Conservation (phyloP, 306 rosid genomes). For the Vigna trinervia region DNA sequence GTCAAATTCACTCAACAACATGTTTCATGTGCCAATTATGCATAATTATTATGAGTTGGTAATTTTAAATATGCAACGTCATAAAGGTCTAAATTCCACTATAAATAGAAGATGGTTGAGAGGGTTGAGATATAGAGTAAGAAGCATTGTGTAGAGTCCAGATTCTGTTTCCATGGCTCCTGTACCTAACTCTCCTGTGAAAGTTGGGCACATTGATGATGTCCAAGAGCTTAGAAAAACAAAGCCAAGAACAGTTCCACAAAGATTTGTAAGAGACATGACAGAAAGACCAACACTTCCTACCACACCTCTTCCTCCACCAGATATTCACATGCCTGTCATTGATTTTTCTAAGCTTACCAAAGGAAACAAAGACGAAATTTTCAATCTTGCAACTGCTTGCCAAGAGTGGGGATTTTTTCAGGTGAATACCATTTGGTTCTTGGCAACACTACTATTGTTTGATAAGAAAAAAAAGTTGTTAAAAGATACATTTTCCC, state of each 20-base stretch:
- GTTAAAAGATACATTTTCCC: no score
- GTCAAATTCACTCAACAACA: background rate
- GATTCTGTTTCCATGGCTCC: constrained; percentile 70
- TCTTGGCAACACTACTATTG: background rate
- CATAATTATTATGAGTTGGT: constrained; percentile 3
- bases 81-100: constrained; percentile 51
- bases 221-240: constrained; percentile 88
- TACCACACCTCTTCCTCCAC: constrained; percentile 44
- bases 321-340: constrained; percentile 66
- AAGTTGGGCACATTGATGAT: constrained; percentile 88
- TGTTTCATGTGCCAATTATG: constrained; percentile 28
- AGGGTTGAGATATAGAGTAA: constrained; percentile 38
- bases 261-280: constrained; percentile 83
- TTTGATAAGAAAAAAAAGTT: background rate
- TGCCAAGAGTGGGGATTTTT: constrained; percentile 95
- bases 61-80: constrained; percentile 34
- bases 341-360: constrained; percentile 72
- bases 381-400: constrained; percentile 67
- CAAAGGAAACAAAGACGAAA: constrained; percentile 61
- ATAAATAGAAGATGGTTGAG: constrained; percentile 56
- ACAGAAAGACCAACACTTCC: constrained; percentile 70
- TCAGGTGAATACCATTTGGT: constrained; percentile 62
- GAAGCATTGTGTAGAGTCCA: constrained; percentile 5
- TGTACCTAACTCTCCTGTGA: constrained; percentile 55
- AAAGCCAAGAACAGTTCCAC: constrained; percentile 71